These are phyloP conservation scores for Pharus latifolius DNA, from an alignment of 176 grass and related monocot species.

Conservation along the genomic window DNA sequence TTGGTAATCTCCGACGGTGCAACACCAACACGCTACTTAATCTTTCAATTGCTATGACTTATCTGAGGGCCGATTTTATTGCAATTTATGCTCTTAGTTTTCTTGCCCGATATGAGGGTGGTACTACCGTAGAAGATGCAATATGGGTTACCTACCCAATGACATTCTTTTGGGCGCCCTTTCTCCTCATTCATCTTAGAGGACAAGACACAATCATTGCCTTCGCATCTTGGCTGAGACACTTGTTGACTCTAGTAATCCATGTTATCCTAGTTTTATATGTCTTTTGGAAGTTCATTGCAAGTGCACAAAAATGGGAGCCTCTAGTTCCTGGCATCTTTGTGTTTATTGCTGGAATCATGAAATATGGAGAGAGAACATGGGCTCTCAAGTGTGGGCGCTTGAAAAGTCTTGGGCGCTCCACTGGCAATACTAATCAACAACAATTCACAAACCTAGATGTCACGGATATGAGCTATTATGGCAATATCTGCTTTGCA, in stretches of 20 bases:
- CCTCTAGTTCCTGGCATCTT: neutral
- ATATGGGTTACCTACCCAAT: neutral
- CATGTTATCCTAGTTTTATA: neutral
- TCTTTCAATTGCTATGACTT: neutral
- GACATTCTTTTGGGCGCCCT: neutral
- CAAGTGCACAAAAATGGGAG: neutral
- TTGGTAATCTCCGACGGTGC: neutral
- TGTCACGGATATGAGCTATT: too few relatives aligned
- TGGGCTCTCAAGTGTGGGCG: neutral
- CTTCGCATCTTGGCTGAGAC: slow-evolving; percentile 8
- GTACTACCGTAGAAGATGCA: neutral
- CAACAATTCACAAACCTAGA: too few relatives aligned
- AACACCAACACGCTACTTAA: neutral
- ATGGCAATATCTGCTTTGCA: too few relatives aligned
- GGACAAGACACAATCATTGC: slow-evolving; percentile 14
- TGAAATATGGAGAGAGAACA: slow-evolving; percentile 16
- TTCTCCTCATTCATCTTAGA: neutral
- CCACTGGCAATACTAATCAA: too few relatives aligned
- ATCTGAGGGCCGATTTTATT: slow-evolving; percentile 14
- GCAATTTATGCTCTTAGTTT: slow-evolving; percentile 11
- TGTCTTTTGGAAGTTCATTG: neutral
- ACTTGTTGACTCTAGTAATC: slow-evolving; percentile 1
- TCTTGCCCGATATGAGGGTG: neutral
- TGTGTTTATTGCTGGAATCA: neutral
- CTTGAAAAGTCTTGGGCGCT: too few relatives aligned